Percentiles rank a stretch among this genome's conserved stretches.
These are phyloP conservation scores for Pleurotus giganteus DNA, from an alignment of 768 basidiomycete species.

Conservation along the genomic window DNA sequence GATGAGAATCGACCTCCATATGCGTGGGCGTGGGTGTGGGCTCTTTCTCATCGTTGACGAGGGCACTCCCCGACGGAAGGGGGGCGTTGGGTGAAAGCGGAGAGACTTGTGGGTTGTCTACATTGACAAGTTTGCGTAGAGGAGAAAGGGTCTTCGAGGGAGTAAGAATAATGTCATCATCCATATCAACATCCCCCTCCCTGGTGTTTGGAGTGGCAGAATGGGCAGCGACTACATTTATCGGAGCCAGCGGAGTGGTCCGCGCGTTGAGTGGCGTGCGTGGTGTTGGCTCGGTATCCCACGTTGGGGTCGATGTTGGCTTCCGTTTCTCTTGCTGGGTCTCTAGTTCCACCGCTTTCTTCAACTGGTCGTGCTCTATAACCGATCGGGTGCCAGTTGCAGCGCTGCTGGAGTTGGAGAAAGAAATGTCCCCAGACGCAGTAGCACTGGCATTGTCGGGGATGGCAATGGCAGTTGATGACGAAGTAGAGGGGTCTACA, in stretches of 20 bases:
- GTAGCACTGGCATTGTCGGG: too few species aligned
- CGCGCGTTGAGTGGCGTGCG: background rate
- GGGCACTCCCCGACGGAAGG: background rate
- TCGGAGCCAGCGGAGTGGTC: background rate
- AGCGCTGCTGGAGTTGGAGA: too few species aligned
- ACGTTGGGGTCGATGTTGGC: background rate
- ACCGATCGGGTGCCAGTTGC: too few species aligned
- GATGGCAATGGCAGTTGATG: too few species aligned
- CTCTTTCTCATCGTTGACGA: background rate
- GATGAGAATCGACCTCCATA: background rate
- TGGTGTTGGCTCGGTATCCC: background rate
- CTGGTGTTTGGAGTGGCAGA: background rate
- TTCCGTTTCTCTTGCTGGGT: background rate
- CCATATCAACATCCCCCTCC: background rate
- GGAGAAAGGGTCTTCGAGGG: background rate
- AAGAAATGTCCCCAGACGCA: too few species aligned
- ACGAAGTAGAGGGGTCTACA: too few species aligned
- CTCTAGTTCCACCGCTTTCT: background rate
- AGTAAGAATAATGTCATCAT: background rate
- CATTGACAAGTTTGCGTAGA: background rate
- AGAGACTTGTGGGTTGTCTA: too few species aligned
- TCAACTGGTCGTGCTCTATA: too few species aligned
- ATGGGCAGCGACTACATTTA: background rate
- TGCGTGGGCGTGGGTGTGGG: background rate
- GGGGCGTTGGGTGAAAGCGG: background rate